These are phyloP conservation scores for Ustilago loliicola DNA, from an alignment of 1,284 basidiomycete species.

Conservation along the genomic window DNA sequence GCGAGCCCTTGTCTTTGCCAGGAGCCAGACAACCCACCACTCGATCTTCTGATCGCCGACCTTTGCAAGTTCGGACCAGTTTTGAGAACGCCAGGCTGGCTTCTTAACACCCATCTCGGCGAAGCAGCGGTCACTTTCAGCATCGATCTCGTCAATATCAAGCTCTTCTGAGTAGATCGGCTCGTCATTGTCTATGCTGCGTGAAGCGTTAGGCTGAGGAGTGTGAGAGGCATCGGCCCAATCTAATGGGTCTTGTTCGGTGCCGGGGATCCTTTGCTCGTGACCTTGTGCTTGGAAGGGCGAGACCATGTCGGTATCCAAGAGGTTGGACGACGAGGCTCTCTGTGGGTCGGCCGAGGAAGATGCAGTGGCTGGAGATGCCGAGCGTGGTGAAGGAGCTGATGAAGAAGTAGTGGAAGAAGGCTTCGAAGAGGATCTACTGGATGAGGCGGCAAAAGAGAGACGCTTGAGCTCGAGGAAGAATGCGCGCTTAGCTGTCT, in stretches of 20 bases:
- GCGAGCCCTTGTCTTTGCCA: conserved; percentile 44
- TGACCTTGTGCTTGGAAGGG: conserved; percentile 31
- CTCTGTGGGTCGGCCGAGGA: neutral
- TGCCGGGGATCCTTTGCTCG: conserved; percentile 37
- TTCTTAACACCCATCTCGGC: conserved; percentile 52
- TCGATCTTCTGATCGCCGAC: conserved; percentile 49
- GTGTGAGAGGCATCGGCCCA: conserved; percentile 40
- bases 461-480: conserved; percentile 56
- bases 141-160: conserved; percentile 52
- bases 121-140: conserved; percentile 49
- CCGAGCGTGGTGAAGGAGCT: conserved; percentile 19
- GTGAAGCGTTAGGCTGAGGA: conserved; percentile 27
- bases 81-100: conserved; percentile 40
- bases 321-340: conserved; percentile 10
- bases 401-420: conserved; percentile 22
- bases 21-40: conserved; percentile 51
- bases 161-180: conserved; percentile 52
- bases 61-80: conserved; percentile 47
- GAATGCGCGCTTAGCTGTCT: conserved; percentile 44
- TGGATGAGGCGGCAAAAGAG: conserved; percentile 21
- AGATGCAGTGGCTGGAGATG: conserved; percentile 19
- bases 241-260: conserved; percentile 47
- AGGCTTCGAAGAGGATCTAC: conserved; percentile 21
- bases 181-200: conserved; percentile 38
- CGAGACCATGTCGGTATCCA: conserved; percentile 43